phyloP scores from a whole-genome alignment of 805 yeast species.

The Candida sithepensis region DNA sequence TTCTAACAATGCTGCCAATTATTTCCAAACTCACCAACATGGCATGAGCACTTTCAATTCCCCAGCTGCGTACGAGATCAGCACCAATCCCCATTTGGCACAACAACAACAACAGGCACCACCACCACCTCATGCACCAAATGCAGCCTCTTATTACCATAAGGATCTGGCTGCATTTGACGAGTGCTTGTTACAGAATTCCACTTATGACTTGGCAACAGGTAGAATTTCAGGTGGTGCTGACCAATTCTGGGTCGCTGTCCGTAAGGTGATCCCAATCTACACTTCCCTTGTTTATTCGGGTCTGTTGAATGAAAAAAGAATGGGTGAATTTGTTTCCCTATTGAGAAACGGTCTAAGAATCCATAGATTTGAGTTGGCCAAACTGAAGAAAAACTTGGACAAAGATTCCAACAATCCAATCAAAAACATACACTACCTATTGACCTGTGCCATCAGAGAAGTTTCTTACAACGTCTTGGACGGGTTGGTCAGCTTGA shows the following conservation, averaged over 20 bases:
- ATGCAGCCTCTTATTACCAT: not conserved
- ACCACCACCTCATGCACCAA: not conserved
- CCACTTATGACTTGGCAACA: slow-evolving; percentile 34
- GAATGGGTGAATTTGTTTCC: slow-evolving; percentile 48
- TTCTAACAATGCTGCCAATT: not conserved
- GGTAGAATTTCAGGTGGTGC: slow-evolving; percentile 38
- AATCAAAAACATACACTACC: slow-evolving; percentile 49
- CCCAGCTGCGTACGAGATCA: slow-evolving; percentile 9
- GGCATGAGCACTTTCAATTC: not conserved
- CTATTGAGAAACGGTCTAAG: slow-evolving; percentile 53
- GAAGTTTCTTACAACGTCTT: slow-evolving; percentile 49
- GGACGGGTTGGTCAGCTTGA: slow-evolving; percentile 39
- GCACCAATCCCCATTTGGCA: slow-evolving; percentile 1
- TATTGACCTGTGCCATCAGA: slow-evolving; percentile 47
- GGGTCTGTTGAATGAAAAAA: slow-evolving; percentile 43
- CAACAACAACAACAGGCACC: slow-evolving; percentile 2
- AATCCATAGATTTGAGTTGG: slow-evolving; percentile 50
- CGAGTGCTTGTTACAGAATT: slow-evolving; percentile 39
- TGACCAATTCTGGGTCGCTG: slow-evolving; percentile 51
- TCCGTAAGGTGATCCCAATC: slow-evolving; percentile 46
- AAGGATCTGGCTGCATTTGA: slow-evolving; percentile 44
- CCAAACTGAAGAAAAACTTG: slow-evolving; percentile 54
- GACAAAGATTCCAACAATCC: slow-evolving; percentile 57
- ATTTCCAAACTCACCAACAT: not conserved
- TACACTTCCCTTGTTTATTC: slow-evolving; percentile 45